Conservation (phyloP, 225 moss, liverwort and hornwort genomes). For the Straminergon stramineum region DNA sequence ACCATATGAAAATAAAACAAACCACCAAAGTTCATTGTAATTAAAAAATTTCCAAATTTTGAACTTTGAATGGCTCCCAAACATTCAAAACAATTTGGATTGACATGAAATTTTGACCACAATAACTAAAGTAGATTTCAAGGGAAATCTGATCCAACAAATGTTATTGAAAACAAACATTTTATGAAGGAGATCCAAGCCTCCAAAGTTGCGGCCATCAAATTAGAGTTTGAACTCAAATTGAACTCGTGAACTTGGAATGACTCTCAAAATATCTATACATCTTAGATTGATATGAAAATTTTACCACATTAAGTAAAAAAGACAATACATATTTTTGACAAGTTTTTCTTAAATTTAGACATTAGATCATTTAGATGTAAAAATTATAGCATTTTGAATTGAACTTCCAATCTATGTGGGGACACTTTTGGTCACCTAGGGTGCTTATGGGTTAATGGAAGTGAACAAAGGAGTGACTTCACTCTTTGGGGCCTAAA, state of each 20-base stretch:
- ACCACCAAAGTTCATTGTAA: not conserved
- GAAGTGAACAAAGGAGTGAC: not conserved
- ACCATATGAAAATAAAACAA: not conserved
- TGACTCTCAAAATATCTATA: not conserved
- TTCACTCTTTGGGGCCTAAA: too few relatives aligned
- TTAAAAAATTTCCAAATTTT: not conserved
- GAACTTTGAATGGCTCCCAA: not conserved
- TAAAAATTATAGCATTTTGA: not conserved
- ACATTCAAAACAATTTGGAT: not conserved
- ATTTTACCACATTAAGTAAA: not conserved
- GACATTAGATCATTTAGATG: not conserved
- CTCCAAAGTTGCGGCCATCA: accelerated
- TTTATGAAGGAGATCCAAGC: not conserved
- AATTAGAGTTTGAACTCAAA: not conserved
- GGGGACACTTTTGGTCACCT: not conserved
- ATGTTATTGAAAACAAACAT: not conserved
- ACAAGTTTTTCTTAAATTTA: not conserved
- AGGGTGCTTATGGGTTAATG: not conserved
- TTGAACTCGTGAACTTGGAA: accelerated
- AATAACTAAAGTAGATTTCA: not conserved
- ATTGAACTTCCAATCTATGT: not conserved
- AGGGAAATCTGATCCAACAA: not conserved
- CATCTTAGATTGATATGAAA: not conserved
- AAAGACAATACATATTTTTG: accelerated
- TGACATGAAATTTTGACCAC: not conserved